Evolutionary conservation across 2,329 filamentous ascomycete species (phyloP), one percentile per base, ranked within the genome.

Genomic region (Lasiodiplodia theobromae): DNA sequence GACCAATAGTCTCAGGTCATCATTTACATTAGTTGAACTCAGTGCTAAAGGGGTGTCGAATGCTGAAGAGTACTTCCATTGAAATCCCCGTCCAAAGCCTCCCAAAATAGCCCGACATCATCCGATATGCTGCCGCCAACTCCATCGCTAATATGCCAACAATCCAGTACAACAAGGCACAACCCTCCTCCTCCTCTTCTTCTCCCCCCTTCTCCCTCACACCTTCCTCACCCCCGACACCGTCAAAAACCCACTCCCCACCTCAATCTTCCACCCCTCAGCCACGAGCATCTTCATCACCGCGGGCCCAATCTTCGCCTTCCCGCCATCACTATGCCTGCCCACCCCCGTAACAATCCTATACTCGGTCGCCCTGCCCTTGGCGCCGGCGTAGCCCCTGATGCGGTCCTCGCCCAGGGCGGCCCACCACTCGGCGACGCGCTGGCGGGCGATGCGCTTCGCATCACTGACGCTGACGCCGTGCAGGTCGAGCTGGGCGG

Each of bases 191-290:
- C 31, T 8, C 7, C 8, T 34, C 7, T 47, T 14, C 44, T n/a
- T 21, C 18, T 4, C 8, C 14, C 6, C 40, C 40, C n/a, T n/a
- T n/a, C 18, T 16, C 40, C 23, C 8, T 63, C 57, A 63, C 18
- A 18, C 28, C 47, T 34, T 73, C 67, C 75, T 80, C 31, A 76
- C 79, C 64, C 94, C 94, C 12, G 83, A 88, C 18, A 97, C 87
- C 62, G 89, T 81, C 74, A 95, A 86, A 47, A 87, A 86, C 0
- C 94, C 94, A 34, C 88, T 89, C 53, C 89, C 86, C 54, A 91
- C 85, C 76, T 93, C 88, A 40, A 96, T 83, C 76, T 88, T 93
- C 95, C 95, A 98, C 0, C 94, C 94, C 70, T 95, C 92, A 54
- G 87, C 86, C 49, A 89, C 85, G 52, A 98, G 82, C 75, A 89